phyloP scores from a whole-genome alignment of 2,329 filamentous ascomycete species.

The Colletotrichum melonis region DNA sequence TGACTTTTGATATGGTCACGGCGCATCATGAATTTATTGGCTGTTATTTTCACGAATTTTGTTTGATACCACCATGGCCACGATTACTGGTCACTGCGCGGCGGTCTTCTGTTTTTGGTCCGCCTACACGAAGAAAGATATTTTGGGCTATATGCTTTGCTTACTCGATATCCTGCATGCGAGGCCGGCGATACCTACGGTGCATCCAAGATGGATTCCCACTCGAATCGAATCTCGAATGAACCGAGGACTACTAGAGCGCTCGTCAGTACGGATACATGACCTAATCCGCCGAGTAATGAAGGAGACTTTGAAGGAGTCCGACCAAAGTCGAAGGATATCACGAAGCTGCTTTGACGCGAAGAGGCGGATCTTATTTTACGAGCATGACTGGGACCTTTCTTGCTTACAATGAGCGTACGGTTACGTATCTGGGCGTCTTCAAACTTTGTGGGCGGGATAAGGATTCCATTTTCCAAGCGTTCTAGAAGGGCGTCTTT shows the following conservation, averaged over 20 bases:
- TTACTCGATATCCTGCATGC: slow-evolving; percentile 17
- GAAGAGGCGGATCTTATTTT: slow-evolving; percentile 12
- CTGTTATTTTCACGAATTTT: slow-evolving; percentile 28
- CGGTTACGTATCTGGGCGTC: slow-evolving; percentile 5
- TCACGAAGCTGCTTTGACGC: slow-evolving; percentile 16
- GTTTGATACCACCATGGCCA: slow-evolving; percentile 37
- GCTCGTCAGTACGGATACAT: slow-evolving; percentile 3
- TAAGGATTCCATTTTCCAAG: slow-evolving; percentile 8
- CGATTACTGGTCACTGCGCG: slow-evolving; percentile 25
- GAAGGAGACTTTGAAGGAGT: slow-evolving; percentile 8
- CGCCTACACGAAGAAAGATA: slow-evolving; percentile 13
- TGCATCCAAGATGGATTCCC: neutral
- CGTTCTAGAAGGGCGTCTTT: slow-evolving; percentile 20
- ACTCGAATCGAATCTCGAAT: no score
- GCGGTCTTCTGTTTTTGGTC: slow-evolving; percentile 19
- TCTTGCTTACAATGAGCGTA: slow-evolving; percentile 1
- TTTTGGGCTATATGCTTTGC: neutral
- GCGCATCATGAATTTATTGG: neutral
- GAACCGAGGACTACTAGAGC: neutral
- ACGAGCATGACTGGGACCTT: slow-evolving; percentile 20
- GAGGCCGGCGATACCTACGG: neutral
- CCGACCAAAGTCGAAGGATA: neutral
- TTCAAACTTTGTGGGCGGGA: slow-evolving; percentile 5
- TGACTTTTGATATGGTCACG: neutral
- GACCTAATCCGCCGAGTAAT: slow-evolving; percentile 21